Base-by-base conservation (phyloP, 805 yeast species). In the Yarrowia osloensis region DNA sequence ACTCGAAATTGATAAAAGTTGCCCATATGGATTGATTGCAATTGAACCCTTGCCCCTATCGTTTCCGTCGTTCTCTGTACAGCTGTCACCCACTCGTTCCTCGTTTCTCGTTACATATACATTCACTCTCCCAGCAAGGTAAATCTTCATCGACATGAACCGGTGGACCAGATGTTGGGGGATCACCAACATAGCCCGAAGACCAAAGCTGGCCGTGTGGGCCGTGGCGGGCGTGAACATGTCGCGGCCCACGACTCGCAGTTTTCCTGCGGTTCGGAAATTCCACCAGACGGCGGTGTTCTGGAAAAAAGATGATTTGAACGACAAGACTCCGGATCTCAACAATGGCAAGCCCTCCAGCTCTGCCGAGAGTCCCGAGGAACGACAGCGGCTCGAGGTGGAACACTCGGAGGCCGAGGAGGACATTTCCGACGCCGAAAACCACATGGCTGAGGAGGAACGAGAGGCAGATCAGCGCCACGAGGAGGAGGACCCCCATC, bases 91-190 rank as follows among this genome's bases (percentile, higher is more conserved):
- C n/a, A n/a, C n/a, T n/a, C n/a, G n/a, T n/a, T n/a, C n/a, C n/a
- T n/a, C n/a, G n/a, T n/a, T n/a, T n/a, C n/a, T n/a, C n/a, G n/a
- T n/a, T n/a, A n/a, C 22, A 19, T 40, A 40, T 28, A 12, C 22
- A 42, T 21, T 22, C 8, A 6, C 6, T 9, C 21, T 31, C 40
- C 57, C 57, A 50, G 57, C 57, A 50, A 50, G 40, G 28, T 50
- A 54, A 29, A 50, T 50, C 57, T 50, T 50, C 57, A 50, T 50
- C 57, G 61, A 54, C 61, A 54, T 54, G 61, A 54, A 35, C 61
- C 42, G 61, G 42, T 54, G 61, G 61, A 35, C 40, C n/a, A 54
- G 24, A 54, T 54, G 61, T 35, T 54, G 61, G 61, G 44, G 31
- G 22, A n/a, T 54, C n/a, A n/a, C 33, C 61, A 54, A 35, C 61